These are phyloP conservation scores for Xerocomus amazonicus DNA, from an alignment of 1,284 basidiomycete species.

Conservation along the genomic window DNA sequence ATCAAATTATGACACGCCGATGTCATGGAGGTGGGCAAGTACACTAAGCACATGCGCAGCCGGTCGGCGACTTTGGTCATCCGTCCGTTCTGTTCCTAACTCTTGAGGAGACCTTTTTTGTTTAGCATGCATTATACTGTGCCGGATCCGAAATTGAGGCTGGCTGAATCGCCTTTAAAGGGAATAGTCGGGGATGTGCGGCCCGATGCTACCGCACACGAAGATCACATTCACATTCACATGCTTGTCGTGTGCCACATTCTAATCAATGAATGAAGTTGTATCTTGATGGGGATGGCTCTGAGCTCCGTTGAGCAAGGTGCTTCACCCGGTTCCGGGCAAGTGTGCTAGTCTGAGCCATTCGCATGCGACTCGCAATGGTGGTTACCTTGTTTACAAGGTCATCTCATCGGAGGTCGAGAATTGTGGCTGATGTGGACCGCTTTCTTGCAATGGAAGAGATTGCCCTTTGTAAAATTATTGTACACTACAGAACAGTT, in stretches of 20 bases:
- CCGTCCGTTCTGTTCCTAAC: conserved; percentile 36
- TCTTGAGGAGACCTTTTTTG: conserved; percentile 61
- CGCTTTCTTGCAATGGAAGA: too few species aligned
- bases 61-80: conserved; percentile 1
- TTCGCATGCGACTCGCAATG: conserved; percentile 34
- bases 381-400: too few species aligned
- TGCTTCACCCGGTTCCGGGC: background rate
- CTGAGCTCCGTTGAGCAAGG: background rate
- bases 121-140: conserved; percentile 55
- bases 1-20: conserved; percentile 70
- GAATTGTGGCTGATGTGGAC: too few species aligned
- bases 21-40: conserved; percentile 37
- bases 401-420: too few species aligned
- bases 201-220: conserved; percentile 48
- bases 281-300: conserved; percentile 49
- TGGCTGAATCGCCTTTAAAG: conserved; percentile 1
- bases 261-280: conserved; percentile 41
- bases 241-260: conserved; percentile 43
- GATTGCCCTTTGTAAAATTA: too few species aligned
- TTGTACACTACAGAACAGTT: too few species aligned
- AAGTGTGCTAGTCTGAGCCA: background rate
- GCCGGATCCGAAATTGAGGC: conserved; percentile 2
- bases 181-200: conserved; percentile 74
- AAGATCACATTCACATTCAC: too few species aligned
- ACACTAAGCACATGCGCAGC: background rate